Evolutionary conservation across 2,329 filamentous ascomycete species (phyloP), one percentile per base, ranked within the genome.

Genomic region (Zymoseptoria pseudotritici): DNA sequence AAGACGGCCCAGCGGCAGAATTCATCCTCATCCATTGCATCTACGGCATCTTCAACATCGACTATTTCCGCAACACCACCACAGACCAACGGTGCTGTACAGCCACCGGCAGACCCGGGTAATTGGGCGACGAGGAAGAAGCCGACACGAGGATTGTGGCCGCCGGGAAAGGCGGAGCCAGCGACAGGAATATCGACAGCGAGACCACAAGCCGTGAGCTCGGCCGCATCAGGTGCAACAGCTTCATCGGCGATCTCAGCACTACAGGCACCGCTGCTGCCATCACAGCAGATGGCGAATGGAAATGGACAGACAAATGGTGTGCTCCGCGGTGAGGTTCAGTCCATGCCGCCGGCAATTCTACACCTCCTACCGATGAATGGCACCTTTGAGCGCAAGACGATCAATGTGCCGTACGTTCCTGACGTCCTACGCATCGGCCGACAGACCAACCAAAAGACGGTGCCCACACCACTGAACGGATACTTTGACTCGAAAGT

Each of bases 401-500:
- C 92, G 51, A 97, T 99, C 68, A 90, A 84, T 36, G 90, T 99
- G 2, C 94, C 94, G 0, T 96, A 89, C 73, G 89, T 85, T 65
- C 94, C 94, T n/a, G 93, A 97, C n/a, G 88, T 90, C 50, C 80
- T 99, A 55, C 87, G 91, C 64, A 96, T 99, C 71, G 94, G 94
- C 52, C 88, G 94, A 54, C 94, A 99, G 76, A 99, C 94, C 20
- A 99, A 99, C 75, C 90, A 91, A 66, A 97, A 96, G 76, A 97
- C 94, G 0, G 84, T 95, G 11, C 94, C 94, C 0, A 96, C 92
- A 0, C 86, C 91, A 0, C 78, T 87, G 62, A 99, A 99, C 76
- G 94, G 94, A 42, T 99, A 89, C 75, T 99, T 99, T 71, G 94
- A 99, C 74, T 97, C 93, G 56, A 99, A 99, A 76, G 94, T 99